Evolutionary conservation across 2,329 filamentous ascomycete species (phyloP), one percentile per base, ranked within the genome.

Genomic region (Venturia oleaginea): DNA sequence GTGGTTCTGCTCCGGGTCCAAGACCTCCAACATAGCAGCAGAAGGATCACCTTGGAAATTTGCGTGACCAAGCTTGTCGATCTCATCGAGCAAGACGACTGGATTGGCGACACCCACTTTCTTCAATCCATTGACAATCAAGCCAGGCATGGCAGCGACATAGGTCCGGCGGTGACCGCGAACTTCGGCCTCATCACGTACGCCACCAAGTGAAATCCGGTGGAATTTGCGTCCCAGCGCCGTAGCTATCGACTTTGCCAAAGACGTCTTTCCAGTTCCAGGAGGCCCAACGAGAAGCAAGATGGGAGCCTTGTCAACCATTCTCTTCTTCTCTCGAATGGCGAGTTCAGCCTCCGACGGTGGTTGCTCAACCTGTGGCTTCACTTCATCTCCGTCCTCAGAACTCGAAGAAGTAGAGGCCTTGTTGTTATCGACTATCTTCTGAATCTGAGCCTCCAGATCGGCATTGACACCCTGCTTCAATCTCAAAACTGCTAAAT

Each of bases 1-100:
- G 76, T 95, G 85, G 73, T 99, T 99, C 77, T 99, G 94, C 75
- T 99, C 94, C 0, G 94, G 94, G 72, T 99, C 94, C 57, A 99
- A 82, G 13, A 99, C 94, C 76, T 99, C 94, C 17, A 99, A 86
- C 93, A 99, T 97, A 10, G 94, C 94, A 27, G 94, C 94, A 24
- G 91, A 95, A 3, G 94, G 94, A 72, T 99, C 94, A 48, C 94
- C 94, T 69, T 99, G 92, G 75, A 94, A 89, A 74, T 93, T 97
- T 42, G 91, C 87, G 66, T 87, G 86, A 67, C 92, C 92, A 67
- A 99, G 84, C 81, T 99, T 99, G 81, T 99, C 94, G 69, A 99
- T 97, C 78, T 99, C 94, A 72, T 99, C 94, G 15, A 99, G 86
- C 57, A 99, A 79, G 77, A 99, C 90, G 65, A 99, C 93, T 0